phyloP scores from a whole-genome alignment of 208 protist species.

The Trypanosoma melophagium region DNA sequence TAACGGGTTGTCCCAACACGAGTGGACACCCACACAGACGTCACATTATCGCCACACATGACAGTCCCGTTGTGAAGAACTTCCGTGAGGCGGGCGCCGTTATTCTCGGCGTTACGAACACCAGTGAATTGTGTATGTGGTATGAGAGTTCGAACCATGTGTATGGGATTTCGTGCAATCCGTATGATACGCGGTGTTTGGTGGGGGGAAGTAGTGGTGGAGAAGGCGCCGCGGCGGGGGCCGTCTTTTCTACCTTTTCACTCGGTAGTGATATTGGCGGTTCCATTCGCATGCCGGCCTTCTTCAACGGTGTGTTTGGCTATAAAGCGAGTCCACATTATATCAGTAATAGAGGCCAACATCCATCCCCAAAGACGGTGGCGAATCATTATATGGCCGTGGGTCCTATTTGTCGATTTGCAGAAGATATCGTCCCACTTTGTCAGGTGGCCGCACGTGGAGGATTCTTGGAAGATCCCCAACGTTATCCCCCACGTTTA shows the following conservation, averaged over 20 bases:
- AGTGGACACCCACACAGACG: conserved; percentile 62
- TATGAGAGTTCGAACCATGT: conserved; percentile 89
- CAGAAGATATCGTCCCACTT: conserved; percentile 81
- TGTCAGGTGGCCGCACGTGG: conserved; percentile 67
- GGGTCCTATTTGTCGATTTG: conserved; percentile 81
- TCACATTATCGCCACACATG: conserved; percentile 41
- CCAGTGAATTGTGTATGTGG: conserved; percentile 88
- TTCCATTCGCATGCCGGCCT: conserved; percentile 89
- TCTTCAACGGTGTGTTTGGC: conserved; percentile 90
- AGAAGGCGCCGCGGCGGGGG: conserved; percentile 74
- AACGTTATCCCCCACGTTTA: conserved; percentile 54
- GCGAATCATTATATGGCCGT: conserved; percentile 86
- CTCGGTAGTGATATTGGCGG: conserved; percentile 90
- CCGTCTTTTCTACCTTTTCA: conserved; percentile 78
- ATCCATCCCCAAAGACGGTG: conserved; percentile 63
- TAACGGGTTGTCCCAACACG: conserved; percentile 77
- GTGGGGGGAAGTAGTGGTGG: conserved; percentile 89
- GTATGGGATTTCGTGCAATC: conserved; percentile 89
- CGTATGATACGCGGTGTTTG: conserved; percentile 81
- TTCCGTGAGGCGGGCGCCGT: conserved; percentile 87
- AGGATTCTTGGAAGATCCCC: conserved; percentile 72
- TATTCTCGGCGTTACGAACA: conserved; percentile 91
- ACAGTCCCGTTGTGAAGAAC: conserved; percentile 83
- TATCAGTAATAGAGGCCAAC: conserved; percentile 82
- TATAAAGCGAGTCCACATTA: conserved; percentile 85